A percentile compares a stretch with the other conserved stretches of the same genome.
phyloP scores from a whole-genome alignment of 495 filamentous ascomycete species.

The Penicillium samsonianum region DNA sequence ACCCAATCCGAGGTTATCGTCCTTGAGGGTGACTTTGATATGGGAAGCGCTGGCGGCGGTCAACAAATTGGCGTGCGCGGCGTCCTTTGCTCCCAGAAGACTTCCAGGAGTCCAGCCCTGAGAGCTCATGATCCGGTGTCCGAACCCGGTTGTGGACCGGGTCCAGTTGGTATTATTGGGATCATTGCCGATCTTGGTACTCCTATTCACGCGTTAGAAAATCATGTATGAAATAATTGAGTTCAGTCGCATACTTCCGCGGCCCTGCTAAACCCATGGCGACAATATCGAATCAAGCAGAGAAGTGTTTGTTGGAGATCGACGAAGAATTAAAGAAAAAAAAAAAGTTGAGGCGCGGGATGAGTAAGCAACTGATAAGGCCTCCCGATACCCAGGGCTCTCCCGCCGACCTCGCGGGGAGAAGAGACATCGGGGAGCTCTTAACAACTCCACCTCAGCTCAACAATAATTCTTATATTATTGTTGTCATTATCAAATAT shows the following conservation, averaged over 20 bases:
- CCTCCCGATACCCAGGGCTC: not conserved
- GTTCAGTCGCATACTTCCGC: conserved; percentile 56
- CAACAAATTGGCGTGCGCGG: conserved; percentile 70
- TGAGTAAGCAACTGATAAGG: conserved; percentile 25
- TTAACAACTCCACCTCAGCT: not conserved
- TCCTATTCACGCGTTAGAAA: conserved; percentile 51
- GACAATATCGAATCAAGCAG: not conserved
- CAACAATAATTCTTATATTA: not conserved
- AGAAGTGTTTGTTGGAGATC: not conserved
- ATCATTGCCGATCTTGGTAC: conserved; percentile 79
- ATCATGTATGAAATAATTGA: not conserved
- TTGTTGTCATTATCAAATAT: not conserved
- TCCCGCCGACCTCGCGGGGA: conserved; percentile 7
- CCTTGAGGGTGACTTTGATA: conserved; percentile 78
- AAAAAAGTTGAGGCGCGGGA: conserved; percentile 11
- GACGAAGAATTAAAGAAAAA: conserved; percentile 1
- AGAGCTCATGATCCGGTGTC: conserved; percentile 78
- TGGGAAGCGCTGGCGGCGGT: conserved; percentile 75
- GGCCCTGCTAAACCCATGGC: conserved; percentile 75
- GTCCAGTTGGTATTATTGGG: conserved; percentile 94
- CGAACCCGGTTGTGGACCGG: conserved; percentile 75
- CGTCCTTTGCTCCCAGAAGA: conserved; percentile 72
- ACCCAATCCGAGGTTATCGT: conserved; percentile 86
- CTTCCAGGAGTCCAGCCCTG: conserved; percentile 90
- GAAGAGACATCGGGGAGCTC: not conserved